Percentiles rank a stretch among this genome's conserved stretches.
Conservation (phyloP, 2,329 filamentous ascomycete genomes). For the Aureobasidium musti region DNA sequence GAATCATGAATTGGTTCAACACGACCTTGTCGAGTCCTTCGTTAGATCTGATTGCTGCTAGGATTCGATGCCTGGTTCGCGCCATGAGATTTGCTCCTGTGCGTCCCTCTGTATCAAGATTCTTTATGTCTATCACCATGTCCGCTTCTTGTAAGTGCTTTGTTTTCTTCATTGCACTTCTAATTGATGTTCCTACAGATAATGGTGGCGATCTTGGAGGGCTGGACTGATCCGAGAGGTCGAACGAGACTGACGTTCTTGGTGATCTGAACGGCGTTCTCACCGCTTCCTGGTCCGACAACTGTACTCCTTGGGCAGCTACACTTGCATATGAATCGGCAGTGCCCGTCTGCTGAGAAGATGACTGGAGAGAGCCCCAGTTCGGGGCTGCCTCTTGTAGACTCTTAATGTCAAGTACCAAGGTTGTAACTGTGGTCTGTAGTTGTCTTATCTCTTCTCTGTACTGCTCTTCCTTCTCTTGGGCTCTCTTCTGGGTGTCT, state of each 20-base stretch:
- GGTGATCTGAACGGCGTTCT: no score
- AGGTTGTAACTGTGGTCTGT: neutral
- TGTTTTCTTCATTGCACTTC: no score
- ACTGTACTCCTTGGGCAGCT: no score
- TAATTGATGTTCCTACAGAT: no score
- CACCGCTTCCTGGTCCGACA: no score
- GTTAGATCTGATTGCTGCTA: constrained; percentile 16
- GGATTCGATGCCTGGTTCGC: neutral
- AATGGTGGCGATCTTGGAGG: no score
- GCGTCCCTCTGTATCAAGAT: constrained; percentile 8
- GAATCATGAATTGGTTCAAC: neutral
- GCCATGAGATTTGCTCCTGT: neutral
- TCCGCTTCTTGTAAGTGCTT: constrained; percentile 2
- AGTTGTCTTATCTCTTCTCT: no score
- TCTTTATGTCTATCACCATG: constrained; percentile 12
- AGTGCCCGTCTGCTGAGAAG: neutral
- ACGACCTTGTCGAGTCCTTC: constrained; percentile 4
- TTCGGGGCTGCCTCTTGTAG: neutral
- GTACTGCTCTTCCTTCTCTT: no score
- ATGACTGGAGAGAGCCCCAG: neutral
- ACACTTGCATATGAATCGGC: no score
- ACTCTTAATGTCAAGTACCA: neutral
- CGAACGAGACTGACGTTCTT: no score
- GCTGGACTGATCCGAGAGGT: no score
- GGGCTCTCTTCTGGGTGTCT: no score